A percentile compares a stretch with the other conserved stretches of the same genome.
Evolutionary conservation across 2,329 filamentous ascomycete species (phyloP).

Genomic region (Bipolaris oryzae): DNA sequence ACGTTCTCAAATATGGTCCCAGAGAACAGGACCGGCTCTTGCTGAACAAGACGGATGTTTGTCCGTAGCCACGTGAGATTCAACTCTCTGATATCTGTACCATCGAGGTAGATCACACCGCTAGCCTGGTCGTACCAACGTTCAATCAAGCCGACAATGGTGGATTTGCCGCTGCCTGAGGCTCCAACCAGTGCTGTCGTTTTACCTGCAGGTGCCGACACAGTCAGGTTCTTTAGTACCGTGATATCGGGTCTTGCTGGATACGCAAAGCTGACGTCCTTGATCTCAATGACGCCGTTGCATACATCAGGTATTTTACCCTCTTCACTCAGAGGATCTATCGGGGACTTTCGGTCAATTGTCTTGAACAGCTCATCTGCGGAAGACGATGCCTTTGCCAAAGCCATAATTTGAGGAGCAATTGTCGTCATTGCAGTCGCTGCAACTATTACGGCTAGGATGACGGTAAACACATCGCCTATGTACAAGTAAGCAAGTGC

Average conservation of each 20-base stretch:
- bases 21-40: conserved; percentile 88
- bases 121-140: conserved; percentile 51
- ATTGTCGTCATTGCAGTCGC: conserved; percentile 80
- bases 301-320: conserved; percentile 31
- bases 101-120: conserved; percentile 39
- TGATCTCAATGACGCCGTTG: conserved; percentile 69
- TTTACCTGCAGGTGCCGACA: conserved; percentile 84
- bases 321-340: conserved; percentile 61
- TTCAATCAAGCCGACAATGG: conserved; percentile 78
- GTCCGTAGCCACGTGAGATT: conserved; percentile 91
- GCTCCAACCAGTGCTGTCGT: conserved; percentile 92
- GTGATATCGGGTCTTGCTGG: conserved; percentile 87
- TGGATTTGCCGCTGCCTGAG: conserved; percentile 92
- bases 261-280: conserved; percentile 87
- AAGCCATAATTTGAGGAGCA: conserved; percentile 85
- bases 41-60: conserved; percentile 87
- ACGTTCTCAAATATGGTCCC: conserved; percentile 91
- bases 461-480: conserved; percentile 35
- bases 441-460: conserved; percentile 44
- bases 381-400: conserved; percentile 43
- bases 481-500: background rate
- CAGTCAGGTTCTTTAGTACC: conserved; percentile 81
- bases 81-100: conserved; percentile 71
- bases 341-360: conserved; percentile 78
- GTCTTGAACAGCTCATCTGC: conserved; percentile 55